A percentile compares a stretch with the other conserved stretches of the same genome.
Conservation (phyloP, 176 grass and related monocot species). For the Themeda triandra region DNA sequence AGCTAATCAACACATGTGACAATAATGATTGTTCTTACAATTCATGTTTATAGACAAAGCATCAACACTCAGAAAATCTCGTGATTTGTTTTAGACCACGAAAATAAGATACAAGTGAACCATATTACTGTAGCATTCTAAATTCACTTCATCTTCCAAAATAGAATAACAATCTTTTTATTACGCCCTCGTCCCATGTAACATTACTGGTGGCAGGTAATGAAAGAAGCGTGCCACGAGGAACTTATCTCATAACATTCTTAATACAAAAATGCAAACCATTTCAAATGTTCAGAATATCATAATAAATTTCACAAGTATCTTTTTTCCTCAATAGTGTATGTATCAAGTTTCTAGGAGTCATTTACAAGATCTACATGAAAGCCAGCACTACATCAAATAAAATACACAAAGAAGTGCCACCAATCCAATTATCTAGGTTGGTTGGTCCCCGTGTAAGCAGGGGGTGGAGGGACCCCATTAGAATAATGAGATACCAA, state of each 20-base stretch:
- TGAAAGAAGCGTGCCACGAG: conserved; percentile 5
- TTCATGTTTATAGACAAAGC: neutral
- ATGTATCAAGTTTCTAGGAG: conserved; percentile 15
- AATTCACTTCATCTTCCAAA: neutral
- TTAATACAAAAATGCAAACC: neutral
- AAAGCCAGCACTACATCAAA: neutral
- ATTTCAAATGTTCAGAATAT: neutral
- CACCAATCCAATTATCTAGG: conserved; percentile 13
- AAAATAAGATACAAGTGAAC: neutral
- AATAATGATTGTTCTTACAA: neutral
- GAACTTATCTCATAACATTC: neutral
- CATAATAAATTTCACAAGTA: neutral
- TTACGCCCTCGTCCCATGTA: neutral
- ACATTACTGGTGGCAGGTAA: neutral
- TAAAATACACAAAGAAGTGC: conserved; percentile 27
- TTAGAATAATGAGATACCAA: conserved; percentile 31
- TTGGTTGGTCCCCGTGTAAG: conserved; percentile 22
- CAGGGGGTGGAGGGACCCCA: conserved; percentile 16
- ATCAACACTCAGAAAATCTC: neutral
- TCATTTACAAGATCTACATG: conserved; percentile 11
- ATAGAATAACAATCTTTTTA: neutral
- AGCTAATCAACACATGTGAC: neutral
- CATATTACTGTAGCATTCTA: neutral
- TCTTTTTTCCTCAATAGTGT: neutral
- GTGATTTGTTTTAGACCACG: neutral